These are phyloP conservation scores for Mortierella sp. DNA, from an alignment of 371 early-diverging fungal genomes.

Conservation along the genomic window DNA sequence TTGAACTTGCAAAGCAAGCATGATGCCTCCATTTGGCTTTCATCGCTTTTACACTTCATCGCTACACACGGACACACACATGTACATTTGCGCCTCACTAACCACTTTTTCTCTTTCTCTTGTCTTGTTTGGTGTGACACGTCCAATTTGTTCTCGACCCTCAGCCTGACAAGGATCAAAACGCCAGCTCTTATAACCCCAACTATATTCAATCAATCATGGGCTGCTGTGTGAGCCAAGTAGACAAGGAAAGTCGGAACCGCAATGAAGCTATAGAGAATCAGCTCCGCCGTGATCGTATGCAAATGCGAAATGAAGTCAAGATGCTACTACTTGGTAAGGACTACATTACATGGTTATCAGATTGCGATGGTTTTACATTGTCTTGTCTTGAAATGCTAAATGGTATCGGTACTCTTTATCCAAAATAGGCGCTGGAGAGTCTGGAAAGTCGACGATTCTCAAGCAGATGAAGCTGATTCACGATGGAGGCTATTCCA, in stretches of 20 bases:
- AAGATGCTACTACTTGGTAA: conserved; percentile 96
- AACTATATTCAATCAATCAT: conserved; percentile 57
- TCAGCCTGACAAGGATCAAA: not conserved
- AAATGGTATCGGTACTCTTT: not conserved
- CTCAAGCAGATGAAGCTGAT: conserved; percentile 98
- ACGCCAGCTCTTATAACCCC: not conserved
- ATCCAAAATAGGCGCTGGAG: conserved; percentile 87
- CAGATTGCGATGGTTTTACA: too few relatives aligned
- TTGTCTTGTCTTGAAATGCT: not conserved
- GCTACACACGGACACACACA: too few relatives aligned
- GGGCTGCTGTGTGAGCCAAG: conserved; percentile 92
- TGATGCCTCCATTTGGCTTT: too few relatives aligned
- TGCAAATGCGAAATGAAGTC: conserved; percentile 86
- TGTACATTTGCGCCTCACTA: too few relatives aligned
- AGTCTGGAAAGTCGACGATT: conserved; percentile 97
- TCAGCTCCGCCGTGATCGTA: conserved; percentile 84
- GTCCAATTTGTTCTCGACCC: too few relatives aligned
- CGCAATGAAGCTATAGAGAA: conserved; percentile 91
- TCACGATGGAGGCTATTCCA: conserved; percentile 91
- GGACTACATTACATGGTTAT: not conserved
- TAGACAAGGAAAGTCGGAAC: conserved; percentile 84
- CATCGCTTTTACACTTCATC: too few relatives aligned
- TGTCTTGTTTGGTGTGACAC: too few relatives aligned
- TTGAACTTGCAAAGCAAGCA: too few relatives aligned
- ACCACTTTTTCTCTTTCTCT: too few relatives aligned